Evolutionary conservation across 306 rosid genomes (phyloP), one percentile per base, ranked within the genome.

Genomic region (Hippophae tibetana): DNA sequence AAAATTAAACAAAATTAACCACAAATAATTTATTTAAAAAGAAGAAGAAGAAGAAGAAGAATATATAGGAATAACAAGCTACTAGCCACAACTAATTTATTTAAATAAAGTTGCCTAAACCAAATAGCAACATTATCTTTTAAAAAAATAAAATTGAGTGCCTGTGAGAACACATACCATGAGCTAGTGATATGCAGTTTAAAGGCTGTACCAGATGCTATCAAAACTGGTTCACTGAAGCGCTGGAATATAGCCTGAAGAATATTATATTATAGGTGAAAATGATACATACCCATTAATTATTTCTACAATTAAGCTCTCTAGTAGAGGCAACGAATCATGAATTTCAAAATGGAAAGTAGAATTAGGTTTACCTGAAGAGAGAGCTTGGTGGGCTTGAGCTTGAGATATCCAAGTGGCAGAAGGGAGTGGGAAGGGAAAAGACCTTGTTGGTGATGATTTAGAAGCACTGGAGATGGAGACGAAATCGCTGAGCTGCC

Each of bases 161-260:
- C 8, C 40, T 65, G 8, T 54, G 47, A 10, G 62, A 65, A 56
- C 69, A 65, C 48, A 40, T 65, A 65, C 69, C 62, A 55, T 61
- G 56, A 38, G 18, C 6, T 47, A 47, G 5, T 61, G 56, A 38
- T 14, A 56, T 57, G 26, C 41, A 40, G 38, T 49, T 52, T 13
- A 26, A 8, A 47, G 53, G 8, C 54, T 38, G 56, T 61, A 5
- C 27, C 13, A 46, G 61, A 56, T 44, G 54, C 38, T 46, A 11
- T 56, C 55, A 65, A 65, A 56, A 10, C 10, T 7, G 56, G 56
- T 47, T 43, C 69, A 31, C 31, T 59, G 45, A 45, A 47, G 18
- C 56, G 61, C 62, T 65, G 69, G 41, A 47, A 25, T 10, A 65
- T 18, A 43, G 56, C 69, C 69, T 65, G 61, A 7, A n/a, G 23